Conservation (phyloP, 2,329 filamentous ascomycete genomes). For the Blumeriella jaapii region DNA sequence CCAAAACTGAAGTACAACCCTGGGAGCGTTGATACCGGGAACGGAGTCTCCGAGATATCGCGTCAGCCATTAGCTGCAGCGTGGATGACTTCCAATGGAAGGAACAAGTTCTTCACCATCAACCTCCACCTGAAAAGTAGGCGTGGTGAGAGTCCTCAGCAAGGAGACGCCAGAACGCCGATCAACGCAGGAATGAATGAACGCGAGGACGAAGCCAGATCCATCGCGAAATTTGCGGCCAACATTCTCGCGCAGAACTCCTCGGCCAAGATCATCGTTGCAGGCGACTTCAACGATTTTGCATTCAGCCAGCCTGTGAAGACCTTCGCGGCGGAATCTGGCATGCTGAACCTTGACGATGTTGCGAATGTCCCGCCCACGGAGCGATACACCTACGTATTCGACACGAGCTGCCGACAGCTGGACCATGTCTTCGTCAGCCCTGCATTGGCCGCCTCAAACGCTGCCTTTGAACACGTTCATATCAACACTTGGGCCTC, state of each 20-base stretch:
- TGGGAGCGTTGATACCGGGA: constrained; percentile 52
- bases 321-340: constrained; percentile 40
- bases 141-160: constrained; percentile 35
- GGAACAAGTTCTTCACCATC: constrained; percentile 54
- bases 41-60: constrained; percentile 46
- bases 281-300: constrained; percentile 67
- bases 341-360: constrained; percentile 50
- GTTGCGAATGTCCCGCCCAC: constrained; percentile 37
- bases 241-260: constrained; percentile 45
- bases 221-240: constrained; percentile 44
- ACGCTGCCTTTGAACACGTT: constrained; percentile 49
- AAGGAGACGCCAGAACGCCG: constrained; percentile 4
- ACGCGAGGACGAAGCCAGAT: no score
- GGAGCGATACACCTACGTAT: constrained; percentile 63
- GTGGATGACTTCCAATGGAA: constrained; percentile 47
- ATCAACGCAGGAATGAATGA: constrained; percentile 44
- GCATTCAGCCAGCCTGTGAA: constrained; percentile 47
- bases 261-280: constrained; percentile 45
- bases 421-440: constrained; percentile 56
- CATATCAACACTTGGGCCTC: constrained; percentile 61
- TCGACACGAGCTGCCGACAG: constrained; percentile 57
- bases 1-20: constrained; percentile 56
- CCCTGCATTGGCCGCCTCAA: constrained; percentile 34
- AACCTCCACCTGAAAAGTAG: constrained; percentile 61
- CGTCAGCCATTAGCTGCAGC: constrained; percentile 57